phyloP scores from a whole-genome alignment of 768 basidiomycete genomes.

The Wakefieldia striispora region DNA sequence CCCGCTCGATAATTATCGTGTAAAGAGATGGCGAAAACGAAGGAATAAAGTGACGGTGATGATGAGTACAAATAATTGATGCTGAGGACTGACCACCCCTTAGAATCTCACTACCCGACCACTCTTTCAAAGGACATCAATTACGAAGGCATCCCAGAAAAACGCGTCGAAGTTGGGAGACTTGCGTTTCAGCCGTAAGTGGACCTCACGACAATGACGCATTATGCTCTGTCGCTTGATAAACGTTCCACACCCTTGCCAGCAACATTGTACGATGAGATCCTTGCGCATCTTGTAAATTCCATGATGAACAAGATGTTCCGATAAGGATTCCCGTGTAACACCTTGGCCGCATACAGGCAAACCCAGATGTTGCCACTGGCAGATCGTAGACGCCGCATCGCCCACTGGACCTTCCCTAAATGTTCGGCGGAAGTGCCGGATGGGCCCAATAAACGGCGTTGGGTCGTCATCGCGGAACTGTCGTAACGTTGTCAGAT shows the following conservation, averaged over 20 bases:
- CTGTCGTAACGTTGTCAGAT: not conserved
- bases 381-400: not conserved
- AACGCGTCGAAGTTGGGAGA: not conserved
- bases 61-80: not conserved
- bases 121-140: not conserved
- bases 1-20: too few relatives aligned
- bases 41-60: not conserved
- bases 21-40: too few relatives aligned
- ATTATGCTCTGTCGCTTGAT: constrained; percentile 6
- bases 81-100: not conserved
- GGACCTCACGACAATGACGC: constrained; percentile 17
- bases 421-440: not conserved
- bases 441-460: not conserved
- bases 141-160: not conserved
- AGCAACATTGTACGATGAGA: not conserved
- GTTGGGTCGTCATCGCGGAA: too few relatives aligned
- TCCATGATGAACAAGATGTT: constrained; percentile 16
- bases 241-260: not conserved
- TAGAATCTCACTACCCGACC: not conserved
- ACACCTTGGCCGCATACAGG: constrained; percentile 6
- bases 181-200: constrained; percentile 12
- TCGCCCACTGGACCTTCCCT: not conserved
- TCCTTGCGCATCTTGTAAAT: constrained; percentile 4
- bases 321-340: not conserved
- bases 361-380: not conserved